A percentile compares a stretch with the other conserved stretches of the same genome.
phyloP scores from a whole-genome alignment of 1,284 basidiomycete genomes.

The Malassezia furfur region DNA sequence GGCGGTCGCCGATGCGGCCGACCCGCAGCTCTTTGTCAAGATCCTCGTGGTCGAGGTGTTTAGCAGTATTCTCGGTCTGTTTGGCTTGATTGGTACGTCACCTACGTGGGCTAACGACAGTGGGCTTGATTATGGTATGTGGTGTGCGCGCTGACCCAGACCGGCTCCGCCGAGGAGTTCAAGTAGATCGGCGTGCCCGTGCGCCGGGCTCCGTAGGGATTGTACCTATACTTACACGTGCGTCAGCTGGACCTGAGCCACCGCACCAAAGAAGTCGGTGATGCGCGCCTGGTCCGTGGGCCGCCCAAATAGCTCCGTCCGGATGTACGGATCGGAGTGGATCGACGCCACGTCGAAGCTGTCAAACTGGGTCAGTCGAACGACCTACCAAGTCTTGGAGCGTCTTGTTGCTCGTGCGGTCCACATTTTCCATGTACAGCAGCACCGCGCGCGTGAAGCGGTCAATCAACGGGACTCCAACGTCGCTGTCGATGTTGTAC shows the following conservation, averaged over 20 bases:
- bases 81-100: constrained; percentile 37
- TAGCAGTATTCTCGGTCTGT: constrained; percentile 41
- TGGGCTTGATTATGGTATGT: constrained; percentile 19
- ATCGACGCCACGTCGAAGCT: constrained; percentile 50
- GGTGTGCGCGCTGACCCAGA: neutral
- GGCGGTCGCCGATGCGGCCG: constrained; percentile 44
- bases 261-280: constrained; percentile 92
- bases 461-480: constrained; percentile 92
- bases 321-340: constrained; percentile 74
- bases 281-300: constrained; percentile 63
- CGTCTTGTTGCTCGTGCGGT: constrained; percentile 73
- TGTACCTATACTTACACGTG: neutral
- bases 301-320: constrained; percentile 70
- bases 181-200: neutral
- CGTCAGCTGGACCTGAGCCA: constrained; percentile 65
- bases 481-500: constrained; percentile 84
- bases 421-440: constrained; percentile 79
- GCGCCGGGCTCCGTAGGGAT: neutral
- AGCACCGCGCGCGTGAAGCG: constrained; percentile 85
- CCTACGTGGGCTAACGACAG: constrained; percentile 7
- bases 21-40: constrained; percentile 47
- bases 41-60: constrained; percentile 43
- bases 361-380: neutral
- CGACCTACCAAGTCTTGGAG: constrained; percentile 61
- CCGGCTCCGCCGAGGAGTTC: constrained; percentile 17